phyloP scores from a whole-genome alignment of 139 green algal genomes.

The Mesostigma viride region DNA sequence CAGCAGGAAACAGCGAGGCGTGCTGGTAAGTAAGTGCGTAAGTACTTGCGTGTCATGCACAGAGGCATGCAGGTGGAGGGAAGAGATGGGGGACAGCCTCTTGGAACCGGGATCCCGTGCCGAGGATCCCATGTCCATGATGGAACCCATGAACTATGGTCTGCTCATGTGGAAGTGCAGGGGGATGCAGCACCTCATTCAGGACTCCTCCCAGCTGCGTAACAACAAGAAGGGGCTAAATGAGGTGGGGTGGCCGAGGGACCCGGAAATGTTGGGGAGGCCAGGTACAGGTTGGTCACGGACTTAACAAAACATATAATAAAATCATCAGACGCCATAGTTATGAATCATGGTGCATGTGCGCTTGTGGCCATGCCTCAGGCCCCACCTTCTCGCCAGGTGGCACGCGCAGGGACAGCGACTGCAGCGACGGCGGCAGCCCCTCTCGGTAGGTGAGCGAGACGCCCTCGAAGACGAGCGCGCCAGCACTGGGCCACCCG shows the following conservation, averaged over 20 bases:
- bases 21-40: not conserved
- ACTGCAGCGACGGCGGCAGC: constrained; percentile 57
- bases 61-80: not conserved
- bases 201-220: too few relatives aligned
- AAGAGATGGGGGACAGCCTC: not conserved
- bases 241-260: too few relatives aligned
- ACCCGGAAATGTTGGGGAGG: too few relatives aligned
- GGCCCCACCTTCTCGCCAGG: constrained; percentile 45
- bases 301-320: too few relatives aligned
- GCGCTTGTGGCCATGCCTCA: too few relatives aligned
- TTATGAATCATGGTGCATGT: too few relatives aligned
- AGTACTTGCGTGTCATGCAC: too few relatives aligned
- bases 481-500: constrained; percentile 47
- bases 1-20: not conserved
- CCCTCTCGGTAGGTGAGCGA: constrained; percentile 64
- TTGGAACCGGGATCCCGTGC: not conserved
- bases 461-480: constrained; percentile 46
- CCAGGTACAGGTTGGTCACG: too few relatives aligned
- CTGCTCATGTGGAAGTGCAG: not conserved
- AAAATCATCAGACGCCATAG: too few relatives aligned
- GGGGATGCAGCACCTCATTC: too few relatives aligned
- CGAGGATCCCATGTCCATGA: not conserved
- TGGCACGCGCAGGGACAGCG: constrained; percentile 26
- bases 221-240: not conserved
- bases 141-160: not conserved